A percentile compares a stretch with the other conserved stretches of the same genome.
Evolutionary conservation across 2,329 filamentous ascomycete species (phyloP).

Genomic region (Exophiala dermatitidis): DNA sequence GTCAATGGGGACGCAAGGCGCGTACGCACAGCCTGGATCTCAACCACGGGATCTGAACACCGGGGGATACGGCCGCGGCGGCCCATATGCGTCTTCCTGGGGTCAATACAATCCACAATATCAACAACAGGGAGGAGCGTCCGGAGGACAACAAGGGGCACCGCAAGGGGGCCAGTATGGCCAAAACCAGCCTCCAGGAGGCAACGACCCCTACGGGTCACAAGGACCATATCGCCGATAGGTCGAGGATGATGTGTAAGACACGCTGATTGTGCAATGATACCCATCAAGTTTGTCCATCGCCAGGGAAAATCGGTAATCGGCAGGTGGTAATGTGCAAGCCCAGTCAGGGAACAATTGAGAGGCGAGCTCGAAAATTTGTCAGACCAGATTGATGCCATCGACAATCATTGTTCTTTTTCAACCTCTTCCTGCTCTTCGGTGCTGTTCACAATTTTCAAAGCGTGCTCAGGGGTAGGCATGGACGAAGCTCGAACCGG

Average conservation of each 20-base stretch:
- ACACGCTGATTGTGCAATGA: constrained; percentile 6
- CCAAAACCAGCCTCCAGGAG: constrained; percentile 16
- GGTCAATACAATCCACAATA: constrained; percentile 19
- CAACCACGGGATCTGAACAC: constrained; percentile 26
- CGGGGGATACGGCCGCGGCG: constrained; percentile 28
- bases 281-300: constrained; percentile 5
- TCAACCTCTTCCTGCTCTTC: constrained; percentile 57
- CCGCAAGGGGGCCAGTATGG: constrained; percentile 21
- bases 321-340: background rate
- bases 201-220: constrained; percentile 14
- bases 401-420: constrained; percentile 30
- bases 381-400: constrained; percentile 6
- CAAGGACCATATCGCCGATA: constrained; percentile 20
- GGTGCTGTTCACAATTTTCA: constrained; percentile 44
- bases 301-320: background rate
- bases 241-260: background rate
- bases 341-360: background rate
- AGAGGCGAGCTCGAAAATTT: constrained; percentile 4
- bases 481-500: constrained; percentile 7
- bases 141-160: too few relatives aligned
- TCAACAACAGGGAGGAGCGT: constrained; percentile 1
- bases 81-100: constrained; percentile 17
- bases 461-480: constrained; percentile 30
- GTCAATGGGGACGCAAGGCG: constrained; percentile 33
- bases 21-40: constrained; percentile 25